Base-by-base conservation (phyloP, 352 stramenopile species). In the Phytophthora citrophthora region DNA sequence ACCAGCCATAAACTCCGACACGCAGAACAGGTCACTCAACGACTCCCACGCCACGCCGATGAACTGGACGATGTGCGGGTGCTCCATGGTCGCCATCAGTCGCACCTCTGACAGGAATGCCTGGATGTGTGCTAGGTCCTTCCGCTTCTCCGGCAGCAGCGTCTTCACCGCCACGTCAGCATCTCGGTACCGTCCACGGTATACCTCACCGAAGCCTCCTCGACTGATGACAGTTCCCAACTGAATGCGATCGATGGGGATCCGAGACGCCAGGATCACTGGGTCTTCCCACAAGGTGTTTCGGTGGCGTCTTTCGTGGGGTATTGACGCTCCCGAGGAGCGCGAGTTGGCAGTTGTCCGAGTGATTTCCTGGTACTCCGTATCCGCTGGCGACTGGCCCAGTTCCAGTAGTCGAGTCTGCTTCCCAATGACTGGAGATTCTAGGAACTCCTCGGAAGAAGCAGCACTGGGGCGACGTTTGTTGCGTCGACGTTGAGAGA, bases 1-100 rank as follows among this genome's bases (percentile, higher is more conserved):
- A 5, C 67, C 61, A 26, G 60, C 62, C 76, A 88, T 83, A 57
- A 82, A 85, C 63, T 85, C 78, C 0, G 68, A 71, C 31, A 88
- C 51, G 16, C 66, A 76, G 54, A 66, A 74, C 5, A 88, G 32
- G n/a, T 88, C 70, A 39, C 54, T 74, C 1, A 83, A 54, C n/a
- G 72, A 72, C 38, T 81, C 73, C 71, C 76, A 85, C 7, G 75
- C 77, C 24, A 87, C 77, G 1, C 77, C 77, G 1, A 84, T 39
- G 31, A 86, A 84, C 12, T 61, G 40, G 8, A 85, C 70, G 12
- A 87, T 80, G 40, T 81, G 63, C 4, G 75, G 78, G 36, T 85
- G 78, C 5, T 78, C 73, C 47, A 87, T 68, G 8, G 70, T 63
- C 5, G 70, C 65, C 27, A 75, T 55, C 10, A 81, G 52, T 6